Evolutionary conservation across 148 eudicot species (phyloP).

Genomic region (Cornus controversa): DNA sequence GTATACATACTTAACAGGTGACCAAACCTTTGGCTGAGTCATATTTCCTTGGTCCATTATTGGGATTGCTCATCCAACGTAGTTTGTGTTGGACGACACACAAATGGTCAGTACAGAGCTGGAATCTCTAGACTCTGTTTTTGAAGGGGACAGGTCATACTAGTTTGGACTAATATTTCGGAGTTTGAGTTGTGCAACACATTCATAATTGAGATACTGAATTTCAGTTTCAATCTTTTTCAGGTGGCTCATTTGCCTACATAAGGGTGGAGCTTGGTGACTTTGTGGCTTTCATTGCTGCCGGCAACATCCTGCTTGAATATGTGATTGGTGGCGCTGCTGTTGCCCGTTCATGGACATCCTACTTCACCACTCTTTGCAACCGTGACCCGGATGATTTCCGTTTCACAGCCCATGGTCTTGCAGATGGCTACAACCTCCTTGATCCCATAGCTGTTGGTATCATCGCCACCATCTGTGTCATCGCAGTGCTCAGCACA

Average conservation of each 20-base stretch:
- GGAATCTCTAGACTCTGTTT: too few relatives aligned
- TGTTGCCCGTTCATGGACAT: slow-evolving; percentile 73
- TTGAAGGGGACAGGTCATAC: too few relatives aligned
- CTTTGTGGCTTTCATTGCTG: slow-evolving; percentile 49
- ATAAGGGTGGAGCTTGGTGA: slow-evolving; percentile 56
- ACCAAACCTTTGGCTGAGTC: too few relatives aligned
- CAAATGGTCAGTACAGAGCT: too few relatives aligned
- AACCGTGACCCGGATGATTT: slow-evolving; percentile 37
- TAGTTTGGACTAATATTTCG: too few relatives aligned
- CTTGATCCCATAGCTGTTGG: slow-evolving; percentile 52
- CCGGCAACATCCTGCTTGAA: slow-evolving; percentile 59
- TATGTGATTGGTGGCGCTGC: slow-evolving; percentile 61
- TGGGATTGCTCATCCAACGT: too few relatives aligned
- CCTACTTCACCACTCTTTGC: slow-evolving; percentile 68
- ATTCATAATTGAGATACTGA: not conserved
- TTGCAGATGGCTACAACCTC: slow-evolving; percentile 33
- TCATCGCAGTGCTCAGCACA: slow-evolving; percentile 37
- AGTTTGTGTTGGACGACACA: too few relatives aligned
- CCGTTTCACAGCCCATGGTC: slow-evolving; percentile 26
- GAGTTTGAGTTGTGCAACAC: too few relatives aligned
- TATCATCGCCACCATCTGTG: slow-evolving; percentile 26
- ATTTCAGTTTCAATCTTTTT: not conserved
- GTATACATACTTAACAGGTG: too few relatives aligned
- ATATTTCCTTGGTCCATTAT: too few relatives aligned
- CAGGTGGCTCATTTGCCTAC: slow-evolving; percentile 60